Evolutionary conservation across 2,329 filamentous ascomycete genomes (phyloP).

Genomic region (Cladosporium sp.): DNA sequence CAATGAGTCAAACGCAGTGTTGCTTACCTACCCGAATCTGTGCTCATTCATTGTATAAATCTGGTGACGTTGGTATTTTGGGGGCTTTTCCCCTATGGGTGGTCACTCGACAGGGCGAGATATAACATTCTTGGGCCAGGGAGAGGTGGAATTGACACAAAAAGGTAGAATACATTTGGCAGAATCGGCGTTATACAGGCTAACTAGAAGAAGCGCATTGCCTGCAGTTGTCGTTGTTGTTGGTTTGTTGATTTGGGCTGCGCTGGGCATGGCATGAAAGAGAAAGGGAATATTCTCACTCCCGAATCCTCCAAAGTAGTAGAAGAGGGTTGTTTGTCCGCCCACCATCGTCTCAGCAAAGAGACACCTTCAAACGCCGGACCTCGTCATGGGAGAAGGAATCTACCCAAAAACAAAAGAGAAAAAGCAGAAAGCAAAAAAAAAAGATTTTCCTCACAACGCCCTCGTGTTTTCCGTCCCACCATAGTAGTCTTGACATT

Average conservation of each 20-base stretch:
- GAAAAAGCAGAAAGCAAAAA: not conserved
- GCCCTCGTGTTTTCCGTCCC: not conserved
- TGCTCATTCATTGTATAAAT: too few species aligned
- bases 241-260: too few species aligned
- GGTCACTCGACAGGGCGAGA: too few species aligned
- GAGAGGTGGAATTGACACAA: not conserved
- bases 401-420: not conserved
- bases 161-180: constrained; percentile 5
- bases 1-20: too few species aligned
- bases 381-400: not conserved
- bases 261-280: not conserved
- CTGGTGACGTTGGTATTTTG: too few species aligned
- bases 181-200: constrained; percentile 3
- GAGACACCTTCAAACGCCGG: not conserved
- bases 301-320: too few species aligned
- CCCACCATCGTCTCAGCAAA: not conserved
- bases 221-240: not conserved
- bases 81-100: too few species aligned
- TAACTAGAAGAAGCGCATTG: not conserved
- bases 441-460: not conserved
- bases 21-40: too few species aligned
- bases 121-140: too few species aligned
- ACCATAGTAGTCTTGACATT: constrained; percentile 6
- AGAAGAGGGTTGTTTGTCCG: not conserved
- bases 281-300: not conserved